phyloP scores from a whole-genome alignment of 345 rosid species.

The Citrus mangshanensis region DNA sequence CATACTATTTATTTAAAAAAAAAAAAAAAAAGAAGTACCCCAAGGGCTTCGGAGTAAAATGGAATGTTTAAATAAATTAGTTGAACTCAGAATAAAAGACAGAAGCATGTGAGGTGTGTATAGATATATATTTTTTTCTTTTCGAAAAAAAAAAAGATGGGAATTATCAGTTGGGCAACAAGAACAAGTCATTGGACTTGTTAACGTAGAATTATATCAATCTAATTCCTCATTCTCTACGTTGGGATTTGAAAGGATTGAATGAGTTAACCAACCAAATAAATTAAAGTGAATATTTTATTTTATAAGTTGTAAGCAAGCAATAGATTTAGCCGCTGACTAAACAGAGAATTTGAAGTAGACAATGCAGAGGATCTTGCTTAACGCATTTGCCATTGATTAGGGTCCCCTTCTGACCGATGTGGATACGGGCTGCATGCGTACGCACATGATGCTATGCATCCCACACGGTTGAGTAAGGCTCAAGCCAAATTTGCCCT shows the following conservation, averaged over 20 bases:
- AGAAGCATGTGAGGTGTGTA: not conserved
- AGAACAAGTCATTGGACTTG: not conserved
- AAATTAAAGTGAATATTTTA: not conserved
- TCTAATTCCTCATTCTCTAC: slow-evolving; percentile 23
- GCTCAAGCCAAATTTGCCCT: slow-evolving; percentile 24
- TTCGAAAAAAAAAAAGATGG: not conserved
- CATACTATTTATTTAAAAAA: not conserved
- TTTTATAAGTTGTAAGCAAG: too few species aligned
- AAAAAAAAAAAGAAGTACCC: not conserved
- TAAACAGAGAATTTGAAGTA: slow-evolving; percentile 25
- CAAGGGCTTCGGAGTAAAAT: slow-evolving; percentile 6
- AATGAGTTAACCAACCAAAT: not conserved
- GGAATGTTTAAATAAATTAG: not conserved
- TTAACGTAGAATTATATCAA: slow-evolving; percentile 33
- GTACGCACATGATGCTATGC: slow-evolving; percentile 29
- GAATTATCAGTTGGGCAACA: slow-evolving; percentile 5
- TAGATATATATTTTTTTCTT: too few species aligned
- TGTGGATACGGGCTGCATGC: slow-evolving; percentile 16
- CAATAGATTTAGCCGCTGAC: not conserved
- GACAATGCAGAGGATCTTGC: slow-evolving; percentile 52
- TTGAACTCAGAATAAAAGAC: not conserved
- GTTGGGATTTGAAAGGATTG: slow-evolving; percentile 28
- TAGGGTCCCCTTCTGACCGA: slow-evolving; percentile 19
- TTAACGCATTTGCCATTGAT: slow-evolving; percentile 46
- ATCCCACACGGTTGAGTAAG: slow-evolving; percentile 22